Base-by-base conservation (phyloP, 2,329 filamentous ascomycete genomes). In the Magnaporthiopsis incrustans region DNA sequence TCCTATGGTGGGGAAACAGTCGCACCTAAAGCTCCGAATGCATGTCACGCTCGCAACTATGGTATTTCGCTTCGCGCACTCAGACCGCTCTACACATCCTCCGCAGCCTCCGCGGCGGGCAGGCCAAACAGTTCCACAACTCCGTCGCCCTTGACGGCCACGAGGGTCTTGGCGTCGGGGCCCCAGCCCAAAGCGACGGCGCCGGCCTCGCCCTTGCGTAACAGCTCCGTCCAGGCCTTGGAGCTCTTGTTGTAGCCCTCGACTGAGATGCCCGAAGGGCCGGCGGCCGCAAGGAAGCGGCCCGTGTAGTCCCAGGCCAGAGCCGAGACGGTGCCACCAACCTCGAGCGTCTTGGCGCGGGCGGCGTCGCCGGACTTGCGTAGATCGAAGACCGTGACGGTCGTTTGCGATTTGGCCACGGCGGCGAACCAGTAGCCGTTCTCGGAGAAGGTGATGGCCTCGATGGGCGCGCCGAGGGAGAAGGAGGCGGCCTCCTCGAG, bases 401-500 rank as follows among this genome's bases (percentile, higher is more conserved):
- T 88, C 27, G 87, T 90, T 68, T 92, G 90, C 35, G 87, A 88
- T 75, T 92, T 88, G 65, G 89, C 87, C 10, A 89, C 88, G 6
- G 92, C 90, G 1, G 94, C 94, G 68, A 99, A 88, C 91, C 93
- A 98, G 71, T 91, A 97, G 30, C 95, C 95, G 70, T 99, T 99
- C 76, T 99, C 95, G 0, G 93, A 97, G 77, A 99, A 99, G 65
- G 85, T 82, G 57, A 99, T 78, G 14, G 87, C 85, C 70, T 90
- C 86, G 3, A 97, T 83, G 0, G 92, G 87, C 0, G 87, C 86
- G 10, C 83, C 85, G 1, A 89, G 77, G 26, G 77, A 79, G 75
- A 96, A 97, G 64, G 85, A 87, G 33, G 91, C 91, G 33, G 91
- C 91, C 68, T 87, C 83, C 66, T 88, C 85, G 53, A 92, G 89